Percentiles rank a stretch among this genome's conserved stretches.
Evolutionary conservation across 2,329 filamentous ascomycete genomes (phyloP).

Genomic region (Dissoconium aciculare): DNA sequence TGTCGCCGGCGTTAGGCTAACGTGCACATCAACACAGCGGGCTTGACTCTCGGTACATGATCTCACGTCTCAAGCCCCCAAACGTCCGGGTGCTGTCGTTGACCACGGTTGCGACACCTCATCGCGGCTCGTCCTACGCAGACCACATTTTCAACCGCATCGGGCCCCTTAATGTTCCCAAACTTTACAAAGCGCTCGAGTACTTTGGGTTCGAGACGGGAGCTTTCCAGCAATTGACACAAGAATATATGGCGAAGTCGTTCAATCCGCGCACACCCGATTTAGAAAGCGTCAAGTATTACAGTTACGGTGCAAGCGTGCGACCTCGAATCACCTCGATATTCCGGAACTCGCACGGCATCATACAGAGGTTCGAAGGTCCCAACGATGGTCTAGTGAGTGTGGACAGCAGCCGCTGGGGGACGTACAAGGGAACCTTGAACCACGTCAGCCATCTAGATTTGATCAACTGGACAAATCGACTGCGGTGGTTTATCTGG

Average conservation of each 20-base stretch:
- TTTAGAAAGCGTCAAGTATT: conserved; percentile 41
- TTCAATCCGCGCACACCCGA: conserved; percentile 48
- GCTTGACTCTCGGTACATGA: conserved; percentile 50
- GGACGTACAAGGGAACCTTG: conserved; percentile 47
- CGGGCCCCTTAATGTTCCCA: conserved; percentile 37
- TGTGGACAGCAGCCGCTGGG: conserved; percentile 46
- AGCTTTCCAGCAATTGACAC: conserved; percentile 47
- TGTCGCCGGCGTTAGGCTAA: no score
- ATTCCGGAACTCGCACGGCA: conserved; percentile 41
- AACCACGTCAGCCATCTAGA: conserved; percentile 50
- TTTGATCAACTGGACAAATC: conserved; percentile 52
- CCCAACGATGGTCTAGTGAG: conserved; percentile 52
- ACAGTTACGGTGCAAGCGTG: conserved; percentile 47
- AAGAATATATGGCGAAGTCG: conserved; percentile 40
- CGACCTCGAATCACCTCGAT: conserved; percentile 41
- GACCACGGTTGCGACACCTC: conserved; percentile 48
- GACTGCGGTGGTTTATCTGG: conserved; percentile 44
- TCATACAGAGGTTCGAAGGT: conserved; percentile 41
- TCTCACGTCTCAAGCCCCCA: conserved; percentile 40
- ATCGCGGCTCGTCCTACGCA: conserved; percentile 46
- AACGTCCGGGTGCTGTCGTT: conserved; percentile 63
- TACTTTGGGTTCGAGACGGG: conserved; percentile 42
- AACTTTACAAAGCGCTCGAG: conserved; percentile 41
- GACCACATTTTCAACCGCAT: conserved; percentile 46
- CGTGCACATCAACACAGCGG: conserved; percentile 33